Conservation (phyloP, 208 protist species). For the Wallacemonas collosoma region DNA sequence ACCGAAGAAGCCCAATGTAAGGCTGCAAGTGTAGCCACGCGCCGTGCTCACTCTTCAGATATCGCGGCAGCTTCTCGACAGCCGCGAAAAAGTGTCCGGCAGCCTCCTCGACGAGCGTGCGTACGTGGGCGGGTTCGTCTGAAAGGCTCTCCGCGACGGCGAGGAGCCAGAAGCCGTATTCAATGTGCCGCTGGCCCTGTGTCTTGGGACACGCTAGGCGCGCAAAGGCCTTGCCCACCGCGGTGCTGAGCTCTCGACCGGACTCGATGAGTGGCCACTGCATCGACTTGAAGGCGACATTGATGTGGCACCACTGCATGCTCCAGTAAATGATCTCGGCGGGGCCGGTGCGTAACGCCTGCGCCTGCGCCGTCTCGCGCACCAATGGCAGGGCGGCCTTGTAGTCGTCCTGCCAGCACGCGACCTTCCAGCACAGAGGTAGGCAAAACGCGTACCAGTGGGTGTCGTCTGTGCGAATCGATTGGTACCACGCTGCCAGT, state of each 20-base stretch:
- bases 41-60: slow-evolving; percentile 76
- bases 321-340: slow-evolving; percentile 46
- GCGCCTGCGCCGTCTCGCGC: slow-evolving; percentile 38
- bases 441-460: slow-evolving; percentile 80
- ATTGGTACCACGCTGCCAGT: slow-evolving; percentile 48
- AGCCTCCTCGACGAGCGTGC: slow-evolving; percentile 68
- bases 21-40: slow-evolving; percentile 81
- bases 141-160: slow-evolving; percentile 45
- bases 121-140: slow-evolving; percentile 32
- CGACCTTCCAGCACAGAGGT: slow-evolving; percentile 66
- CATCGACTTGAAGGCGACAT: slow-evolving; percentile 56
- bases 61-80: slow-evolving; percentile 62
- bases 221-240: slow-evolving; percentile 52
- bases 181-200: slow-evolving; percentile 64
- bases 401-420: slow-evolving; percentile 64
- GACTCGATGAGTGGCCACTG: slow-evolving; percentile 39
- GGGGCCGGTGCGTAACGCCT: slow-evolving; percentile 21
- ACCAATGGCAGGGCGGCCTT: slow-evolving; percentile 51
- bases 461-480: slow-evolving; percentile 43
- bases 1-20: slow-evolving; percentile 73
- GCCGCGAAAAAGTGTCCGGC: slow-evolving; percentile 60
- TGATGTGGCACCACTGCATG: slow-evolving; percentile 46
- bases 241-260: slow-evolving; percentile 43
- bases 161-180: slow-evolving; percentile 75
- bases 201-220: slow-evolving; percentile 54